Evolutionary conservation across 208 protist species (phyloP), one percentile per base, ranked within the genome.

Genomic region (Novymonas esmeraldas): DNA sequence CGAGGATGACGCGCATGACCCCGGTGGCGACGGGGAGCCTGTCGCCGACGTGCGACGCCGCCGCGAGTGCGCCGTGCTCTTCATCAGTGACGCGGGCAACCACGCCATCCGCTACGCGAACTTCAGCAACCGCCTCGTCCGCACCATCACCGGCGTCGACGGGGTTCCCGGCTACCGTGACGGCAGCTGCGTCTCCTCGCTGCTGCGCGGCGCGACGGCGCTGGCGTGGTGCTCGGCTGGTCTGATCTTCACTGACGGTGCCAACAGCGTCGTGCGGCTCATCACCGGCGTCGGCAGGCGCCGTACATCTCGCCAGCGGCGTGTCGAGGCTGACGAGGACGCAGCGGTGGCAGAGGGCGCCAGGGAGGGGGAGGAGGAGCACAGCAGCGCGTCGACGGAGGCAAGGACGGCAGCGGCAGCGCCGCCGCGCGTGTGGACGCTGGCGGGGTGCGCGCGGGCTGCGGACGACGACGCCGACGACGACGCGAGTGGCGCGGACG

Each of bases 51-150:
- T 68, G 46, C 33, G 36, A 14, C 49, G 33, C 24, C 52, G 39
- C 9, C 45, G 41, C 45, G 11, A 28, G 31, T 85, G 74, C 55
- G 39, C 49, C 3, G 70, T 93, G 29, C 78, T 94, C 46, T 94
- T 94, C 76, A 85, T 94, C 55, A 94, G 85, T 71, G 88, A 94
- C 70, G 73, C 54, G 3, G 85, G 88, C 48, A 94, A 94, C 61
- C 82, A 82, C 52, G 79, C 82, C 0, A 90, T 94, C 46, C 82
- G 88, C 20, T 83, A 86, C 48, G 84, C 82, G 3, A 73, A 94
- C 64, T 91, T 94, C 48, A 34, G 49, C 33, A 90, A 55, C 24
- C 76, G 59, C 6, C 57, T 91, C 48, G 85, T 94, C 16, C 84
- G 88, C 58, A 94, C 88, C 44, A 76, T 94, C 61, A 71, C 73